Evolutionary conservation across 176 grass and related monocot species (phyloP).

Genomic region (Tillandsia fasciculata): DNA sequence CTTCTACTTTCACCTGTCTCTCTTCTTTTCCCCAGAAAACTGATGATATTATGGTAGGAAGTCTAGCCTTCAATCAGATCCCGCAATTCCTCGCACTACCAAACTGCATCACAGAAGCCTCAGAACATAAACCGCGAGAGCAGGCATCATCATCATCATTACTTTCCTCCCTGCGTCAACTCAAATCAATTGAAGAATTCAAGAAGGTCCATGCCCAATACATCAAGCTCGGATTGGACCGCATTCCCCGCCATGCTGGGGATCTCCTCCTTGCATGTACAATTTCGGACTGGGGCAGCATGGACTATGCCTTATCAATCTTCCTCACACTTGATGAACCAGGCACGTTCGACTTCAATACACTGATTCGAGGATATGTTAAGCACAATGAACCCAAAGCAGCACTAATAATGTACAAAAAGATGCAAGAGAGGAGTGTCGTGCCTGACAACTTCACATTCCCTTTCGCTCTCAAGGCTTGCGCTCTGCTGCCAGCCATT

Average conservation of each 20-base stretch:
- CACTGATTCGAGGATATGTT: conserved; percentile 51
- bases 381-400: conserved; percentile 20
- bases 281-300: conserved; percentile 50
- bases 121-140: conserved; percentile 23
- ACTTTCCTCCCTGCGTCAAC: conserved; percentile 10
- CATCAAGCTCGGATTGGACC: conserved; percentile 60
- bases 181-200: conserved; percentile 39
- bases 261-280: conserved; percentile 51
- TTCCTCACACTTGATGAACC: conserved; percentile 56
- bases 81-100: conserved; percentile 31
- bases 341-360: conserved; percentile 73
- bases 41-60: conserved; percentile 35
- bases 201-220: conserved; percentile 38
- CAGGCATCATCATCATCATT: conserved; percentile 26
- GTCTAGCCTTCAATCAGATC: conserved; percentile 30
- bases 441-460: conserved; percentile 57
- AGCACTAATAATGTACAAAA: conserved; percentile 37
- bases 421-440: conserved; percentile 33
- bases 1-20: neutral
- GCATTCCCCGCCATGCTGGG: conserved; percentile 28
- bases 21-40: neutral
- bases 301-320: conserved; percentile 58
- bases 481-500: conserved; percentile 28
- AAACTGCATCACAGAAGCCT: conserved; percentile 5
- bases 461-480: conserved; percentile 61